phyloP scores from a whole-genome alignment of 1,284 basidiomycete species.

The Tetrapyrgos nigripes region DNA sequence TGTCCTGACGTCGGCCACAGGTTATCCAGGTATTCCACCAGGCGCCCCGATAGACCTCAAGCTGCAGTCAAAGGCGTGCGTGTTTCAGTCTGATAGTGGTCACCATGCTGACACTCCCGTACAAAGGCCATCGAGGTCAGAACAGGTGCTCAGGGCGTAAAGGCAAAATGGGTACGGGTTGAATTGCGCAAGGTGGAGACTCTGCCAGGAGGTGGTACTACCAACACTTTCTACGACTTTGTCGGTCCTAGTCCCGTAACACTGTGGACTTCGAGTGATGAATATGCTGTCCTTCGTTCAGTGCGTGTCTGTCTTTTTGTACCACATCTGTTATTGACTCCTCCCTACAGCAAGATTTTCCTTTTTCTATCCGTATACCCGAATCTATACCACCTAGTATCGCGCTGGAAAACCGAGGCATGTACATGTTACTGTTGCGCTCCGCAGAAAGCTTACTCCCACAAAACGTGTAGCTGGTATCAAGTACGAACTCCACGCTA shows the following conservation, averaged over 20 bases:
- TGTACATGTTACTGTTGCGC: conserved; percentile 13
- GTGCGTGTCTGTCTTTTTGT: conserved; percentile 48
- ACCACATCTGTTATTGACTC: neutral
- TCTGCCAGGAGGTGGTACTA: conserved; percentile 70
- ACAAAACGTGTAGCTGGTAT: conserved; percentile 62
- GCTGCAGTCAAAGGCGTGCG: conserved; percentile 83
- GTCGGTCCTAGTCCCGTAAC: conserved; percentile 76
- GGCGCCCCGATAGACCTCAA: conserved; percentile 71
- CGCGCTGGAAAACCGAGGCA: conserved; percentile 71
- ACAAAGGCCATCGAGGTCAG: conserved; percentile 83
- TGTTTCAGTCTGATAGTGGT: neutral
- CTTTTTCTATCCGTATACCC: conserved; percentile 86
- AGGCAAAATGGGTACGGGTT: conserved; percentile 89
- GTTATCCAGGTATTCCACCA: conserved; percentile 83
- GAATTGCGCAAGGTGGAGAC: conserved; percentile 88
- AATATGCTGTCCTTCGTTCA: conserved; percentile 70
- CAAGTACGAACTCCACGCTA: conserved; percentile 86
- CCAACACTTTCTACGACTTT: conserved; percentile 74
- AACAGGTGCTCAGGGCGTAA: conserved; percentile 73
- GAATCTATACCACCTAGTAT: conserved; percentile 86
- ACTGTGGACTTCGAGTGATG: conserved; percentile 74
- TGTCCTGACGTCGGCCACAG: conserved; percentile 42
- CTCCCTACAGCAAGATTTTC: conserved; percentile 63
- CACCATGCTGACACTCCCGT: neutral
- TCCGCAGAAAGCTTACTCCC: conserved; percentile 2